These are phyloP conservation scores for Phytophthora quininea DNA, from an alignment of 352 stramenopile genomes.

Conservation along the genomic window DNA sequence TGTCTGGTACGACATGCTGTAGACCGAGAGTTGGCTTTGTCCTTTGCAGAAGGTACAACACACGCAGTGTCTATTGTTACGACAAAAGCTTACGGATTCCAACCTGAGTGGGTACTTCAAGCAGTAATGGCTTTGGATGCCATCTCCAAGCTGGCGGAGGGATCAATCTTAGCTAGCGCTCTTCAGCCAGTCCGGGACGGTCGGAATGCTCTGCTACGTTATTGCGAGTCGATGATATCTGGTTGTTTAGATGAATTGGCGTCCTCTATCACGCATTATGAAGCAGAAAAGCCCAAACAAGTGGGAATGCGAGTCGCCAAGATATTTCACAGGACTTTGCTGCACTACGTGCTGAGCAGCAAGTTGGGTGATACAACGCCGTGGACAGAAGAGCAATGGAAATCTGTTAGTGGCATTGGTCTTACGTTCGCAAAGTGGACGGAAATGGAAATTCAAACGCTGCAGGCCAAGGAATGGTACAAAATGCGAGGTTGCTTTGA, in stretches of 20 bases:
- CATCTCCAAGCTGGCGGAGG: background rate
- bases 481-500: background rate
- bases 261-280: too few species aligned
- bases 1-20: background rate
- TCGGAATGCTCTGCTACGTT: constrained; percentile 1
- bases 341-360: background rate
- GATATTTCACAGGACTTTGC: background rate
- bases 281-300: background rate
- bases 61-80: background rate
- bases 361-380: background rate
- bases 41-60: background rate
- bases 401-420: background rate
- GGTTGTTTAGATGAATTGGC: too few species aligned
- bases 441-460: background rate
- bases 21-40: background rate
- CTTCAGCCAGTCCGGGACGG: background rate
- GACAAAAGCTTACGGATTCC: background rate
- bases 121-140: background rate
- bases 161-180: background rate
- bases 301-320: background rate
- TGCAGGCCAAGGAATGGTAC: background rate
- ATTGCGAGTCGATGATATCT: background rate
- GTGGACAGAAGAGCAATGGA: background rate
- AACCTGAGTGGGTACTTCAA: background rate
- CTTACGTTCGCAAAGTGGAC: background rate